Conservation (phyloP, 1,139 yeast genomes). For the Taiozyma sp. region DNA sequence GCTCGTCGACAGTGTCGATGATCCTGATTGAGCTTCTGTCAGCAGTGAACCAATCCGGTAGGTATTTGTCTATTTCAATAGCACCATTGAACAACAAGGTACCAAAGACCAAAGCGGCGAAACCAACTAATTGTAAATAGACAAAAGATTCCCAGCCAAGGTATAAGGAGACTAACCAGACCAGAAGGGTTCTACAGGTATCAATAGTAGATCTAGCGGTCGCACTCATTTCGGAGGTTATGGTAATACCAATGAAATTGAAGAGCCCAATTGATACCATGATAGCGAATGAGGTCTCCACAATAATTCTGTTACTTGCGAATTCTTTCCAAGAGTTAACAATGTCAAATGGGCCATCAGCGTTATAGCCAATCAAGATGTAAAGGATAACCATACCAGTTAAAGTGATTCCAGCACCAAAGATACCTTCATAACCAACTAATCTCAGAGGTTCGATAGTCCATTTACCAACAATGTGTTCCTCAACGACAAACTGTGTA, state of each 20-base stretch:
- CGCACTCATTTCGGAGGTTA: slow-evolving; percentile 65
- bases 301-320: slow-evolving; percentile 36
- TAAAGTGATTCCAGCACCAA: slow-evolving; percentile 49
- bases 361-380: slow-evolving; percentile 35
- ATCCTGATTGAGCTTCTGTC: slow-evolving; percentile 21
- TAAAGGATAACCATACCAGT: slow-evolving; percentile 41
- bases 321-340: slow-evolving; percentile 47
- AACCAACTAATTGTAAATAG: slow-evolving; percentile 60
- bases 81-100: slow-evolving; percentile 75
- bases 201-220: slow-evolving; percentile 80
- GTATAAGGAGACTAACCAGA: slow-evolving; percentile 71
- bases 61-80: slow-evolving; percentile 44
- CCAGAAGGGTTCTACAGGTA: slow-evolving; percentile 70
- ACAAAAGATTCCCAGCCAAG: slow-evolving; percentile 78
- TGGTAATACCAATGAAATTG: slow-evolving; percentile 70
- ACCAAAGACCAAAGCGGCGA: slow-evolving; percentile 61
- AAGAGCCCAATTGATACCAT: slow-evolving; percentile 72
- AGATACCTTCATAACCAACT: slow-evolving; percentile 75
- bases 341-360: slow-evolving; percentile 54
- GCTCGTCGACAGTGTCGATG: slow-evolving; percentile 37
- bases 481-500: slow-evolving; percentile 75
- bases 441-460: slow-evolving; percentile 58
- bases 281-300: slow-evolving; percentile 54
- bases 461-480: slow-evolving; percentile 52
- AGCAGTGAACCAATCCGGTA: slow-evolving; percentile 42